phyloP scores from a whole-genome alignment of 75 land plant genomes.

The Pinus albicaulis region DNA sequence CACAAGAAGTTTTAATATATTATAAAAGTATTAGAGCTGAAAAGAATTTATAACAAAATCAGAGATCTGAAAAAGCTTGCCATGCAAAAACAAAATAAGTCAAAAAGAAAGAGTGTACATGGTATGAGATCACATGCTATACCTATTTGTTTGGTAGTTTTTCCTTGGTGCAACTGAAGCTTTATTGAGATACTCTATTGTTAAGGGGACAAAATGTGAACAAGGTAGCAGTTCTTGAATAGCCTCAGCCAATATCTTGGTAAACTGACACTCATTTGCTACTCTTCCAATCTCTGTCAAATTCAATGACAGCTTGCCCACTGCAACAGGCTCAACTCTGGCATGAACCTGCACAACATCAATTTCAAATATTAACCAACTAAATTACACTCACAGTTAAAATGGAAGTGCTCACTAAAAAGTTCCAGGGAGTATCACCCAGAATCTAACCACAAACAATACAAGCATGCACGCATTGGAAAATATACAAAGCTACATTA shows the following conservation, averaged over 20 bases:
- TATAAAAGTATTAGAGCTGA: too few relatives aligned
- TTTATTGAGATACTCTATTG: conserved; percentile 67
- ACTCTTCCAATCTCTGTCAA: conserved; percentile 36
- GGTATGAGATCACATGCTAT: background rate
- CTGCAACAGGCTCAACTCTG: conserved; percentile 71
- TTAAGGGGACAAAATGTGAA: conserved; percentile 65
- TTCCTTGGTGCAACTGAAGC: conserved; percentile 71
- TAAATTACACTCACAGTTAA: too few relatives aligned
- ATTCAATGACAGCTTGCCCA: conserved; percentile 89
- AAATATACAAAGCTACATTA: too few relatives aligned
- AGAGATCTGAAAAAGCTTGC: too few relatives aligned
- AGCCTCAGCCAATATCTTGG: conserved; percentile 26
- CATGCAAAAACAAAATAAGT: too few relatives aligned
- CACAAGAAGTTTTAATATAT: too few relatives aligned
- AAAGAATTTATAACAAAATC: too few relatives aligned
- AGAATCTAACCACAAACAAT: too few relatives aligned
- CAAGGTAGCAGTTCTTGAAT: conserved; percentile 65
- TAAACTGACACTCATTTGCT: conserved; percentile 40
- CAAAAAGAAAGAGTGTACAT: background rate
- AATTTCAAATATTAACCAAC: too few relatives aligned
- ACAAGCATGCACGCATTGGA: too few relatives aligned
- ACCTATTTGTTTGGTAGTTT: conserved; percentile 81
- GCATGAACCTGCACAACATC: conserved; percentile 60
- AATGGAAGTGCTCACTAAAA: too few relatives aligned
- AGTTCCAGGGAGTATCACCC: too few relatives aligned